Evolutionary conservation across 1,284 basidiomycete genomes (phyloP).

Genomic region (Phellopilus nigrolimitatus): DNA sequence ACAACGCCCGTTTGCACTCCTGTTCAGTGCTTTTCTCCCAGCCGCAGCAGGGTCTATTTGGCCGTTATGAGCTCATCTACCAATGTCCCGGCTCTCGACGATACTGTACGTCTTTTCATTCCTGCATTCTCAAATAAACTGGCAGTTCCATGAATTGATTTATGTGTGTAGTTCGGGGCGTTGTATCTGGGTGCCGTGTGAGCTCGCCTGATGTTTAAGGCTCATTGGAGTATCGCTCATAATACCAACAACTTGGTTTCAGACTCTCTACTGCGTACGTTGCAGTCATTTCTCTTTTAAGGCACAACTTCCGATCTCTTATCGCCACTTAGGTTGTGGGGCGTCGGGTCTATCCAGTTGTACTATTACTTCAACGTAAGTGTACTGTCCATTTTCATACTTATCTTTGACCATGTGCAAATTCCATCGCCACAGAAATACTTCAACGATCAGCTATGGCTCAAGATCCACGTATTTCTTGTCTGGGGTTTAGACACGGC

Average conservation of each 20-base stretch:
- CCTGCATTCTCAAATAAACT: no score
- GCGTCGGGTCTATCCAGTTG: conserved; percentile 7
- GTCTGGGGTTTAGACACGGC: conserved; percentile 13
- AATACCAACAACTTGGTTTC: not conserved
- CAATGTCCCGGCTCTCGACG: no score
- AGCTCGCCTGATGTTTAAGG: not conserved
- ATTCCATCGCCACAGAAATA: not conserved
- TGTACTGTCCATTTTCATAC: not conserved
- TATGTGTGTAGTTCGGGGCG: conserved; percentile 12
- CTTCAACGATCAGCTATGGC: not conserved
- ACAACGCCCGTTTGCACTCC: no score
- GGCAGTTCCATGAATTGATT: no score
- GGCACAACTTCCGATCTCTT: not conserved
- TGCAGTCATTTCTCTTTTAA: not conserved
- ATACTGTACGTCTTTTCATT: no score
- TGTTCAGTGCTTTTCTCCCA: no score
- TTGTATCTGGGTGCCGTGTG: conserved; percentile 13
- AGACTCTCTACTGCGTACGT: conserved; percentile 16
- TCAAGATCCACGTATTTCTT: not conserved
- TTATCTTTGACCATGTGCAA: not conserved
- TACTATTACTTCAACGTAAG: conserved; percentile 15
- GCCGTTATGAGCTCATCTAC: no score
- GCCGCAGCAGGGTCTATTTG: no score
- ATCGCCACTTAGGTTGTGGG: conserved; percentile 7
- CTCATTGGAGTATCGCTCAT: no score